Conservation (phyloP, 2,329 filamentous ascomycete genomes). For the Colletotrichum chlorophyti region DNA sequence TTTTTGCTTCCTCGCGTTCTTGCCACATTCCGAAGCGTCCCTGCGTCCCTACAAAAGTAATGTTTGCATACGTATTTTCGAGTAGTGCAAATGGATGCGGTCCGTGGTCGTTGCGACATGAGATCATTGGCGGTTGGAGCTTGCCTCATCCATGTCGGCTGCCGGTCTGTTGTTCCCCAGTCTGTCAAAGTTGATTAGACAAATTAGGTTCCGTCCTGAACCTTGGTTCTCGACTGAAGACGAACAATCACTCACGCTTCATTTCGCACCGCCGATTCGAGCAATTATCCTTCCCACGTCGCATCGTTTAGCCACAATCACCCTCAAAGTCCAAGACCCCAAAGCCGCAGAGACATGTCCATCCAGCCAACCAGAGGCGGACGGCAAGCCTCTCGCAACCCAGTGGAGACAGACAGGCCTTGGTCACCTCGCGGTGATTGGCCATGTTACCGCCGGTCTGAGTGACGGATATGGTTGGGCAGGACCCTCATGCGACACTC, state of each 20-base stretch:
- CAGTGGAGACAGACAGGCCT: slow-evolving; percentile 11
- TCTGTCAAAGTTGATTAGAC: too few relatives aligned
- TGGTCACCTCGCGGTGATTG: slow-evolving; percentile 31
- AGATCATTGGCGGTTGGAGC: background rate
- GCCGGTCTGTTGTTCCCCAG: background rate
- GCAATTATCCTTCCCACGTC: too few relatives aligned
- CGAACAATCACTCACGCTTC: too few relatives aligned
- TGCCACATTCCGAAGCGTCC: too few relatives aligned
- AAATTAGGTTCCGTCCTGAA: too few relatives aligned
- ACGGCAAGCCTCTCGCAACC: slow-evolving; percentile 9
- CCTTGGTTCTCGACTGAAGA: too few relatives aligned
- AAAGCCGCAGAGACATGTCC: background rate
- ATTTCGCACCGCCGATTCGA: too few relatives aligned
- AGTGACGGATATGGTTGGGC: slow-evolving; percentile 36
- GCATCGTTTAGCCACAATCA: background rate
- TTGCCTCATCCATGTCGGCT: slow-evolving; percentile 7
- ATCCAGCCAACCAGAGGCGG: slow-evolving; percentile 4
- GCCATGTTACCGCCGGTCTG: slow-evolving; percentile 41
- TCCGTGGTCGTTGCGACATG: background rate
- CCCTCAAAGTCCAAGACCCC: background rate
- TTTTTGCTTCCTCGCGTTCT: too few relatives aligned
- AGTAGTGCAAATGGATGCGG: too few relatives aligned
- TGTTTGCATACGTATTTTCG: too few relatives aligned
- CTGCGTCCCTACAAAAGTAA: too few relatives aligned
- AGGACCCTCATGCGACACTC: slow-evolving; percentile 20